Evolutionary conservation across 2,329 filamentous ascomycete species (phyloP).

Genomic region (Diaporthe ilicicola): DNA sequence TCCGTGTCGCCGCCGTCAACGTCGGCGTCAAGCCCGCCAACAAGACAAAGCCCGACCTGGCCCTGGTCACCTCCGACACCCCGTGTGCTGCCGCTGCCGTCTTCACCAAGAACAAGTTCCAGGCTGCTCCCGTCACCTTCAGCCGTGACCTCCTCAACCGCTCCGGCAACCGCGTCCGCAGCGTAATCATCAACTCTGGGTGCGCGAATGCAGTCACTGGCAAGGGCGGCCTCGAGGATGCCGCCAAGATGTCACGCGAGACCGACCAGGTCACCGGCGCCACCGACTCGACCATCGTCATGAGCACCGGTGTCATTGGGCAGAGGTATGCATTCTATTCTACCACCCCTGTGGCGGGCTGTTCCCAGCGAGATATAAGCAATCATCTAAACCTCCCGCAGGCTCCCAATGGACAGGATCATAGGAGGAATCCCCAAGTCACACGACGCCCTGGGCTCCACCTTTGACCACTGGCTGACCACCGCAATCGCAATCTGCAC

Average conservation of each 20-base stretch:
- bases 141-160: slow-evolving; percentile 76
- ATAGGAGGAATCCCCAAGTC: slow-evolving; percentile 81
- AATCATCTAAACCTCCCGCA: slow-evolving; percentile 46
- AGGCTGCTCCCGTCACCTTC: slow-evolving; percentile 92
- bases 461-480: slow-evolving; percentile 86
- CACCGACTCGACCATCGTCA: slow-evolving; percentile 78
- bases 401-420: slow-evolving; percentile 91
- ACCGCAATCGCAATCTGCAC: slow-evolving; percentile 95
- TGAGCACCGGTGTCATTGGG: slow-evolving; percentile 98
- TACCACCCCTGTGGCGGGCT: slow-evolving; percentile 4
- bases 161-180: slow-evolving; percentile 76
- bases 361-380: not conserved
- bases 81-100: slow-evolving; percentile 90
- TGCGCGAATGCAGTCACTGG: slow-evolving; percentile 98
- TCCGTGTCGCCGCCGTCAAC: slow-evolving; percentile 84
- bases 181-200: slow-evolving; percentile 92
- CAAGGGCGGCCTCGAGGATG: slow-evolving; percentile 87
- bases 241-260: slow-evolving; percentile 79
- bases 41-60: slow-evolving; percentile 89
- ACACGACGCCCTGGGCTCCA: slow-evolving; percentile 73
- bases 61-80: slow-evolving; percentile 84
- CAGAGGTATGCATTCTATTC: slow-evolving; percentile 68
- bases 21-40: slow-evolving; percentile 95
- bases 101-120: slow-evolving; percentile 98
- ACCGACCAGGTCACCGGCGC: slow-evolving; percentile 72